Base-by-base conservation (phyloP, 768 basidiomycete species). In the Calocybe indica region DNA sequence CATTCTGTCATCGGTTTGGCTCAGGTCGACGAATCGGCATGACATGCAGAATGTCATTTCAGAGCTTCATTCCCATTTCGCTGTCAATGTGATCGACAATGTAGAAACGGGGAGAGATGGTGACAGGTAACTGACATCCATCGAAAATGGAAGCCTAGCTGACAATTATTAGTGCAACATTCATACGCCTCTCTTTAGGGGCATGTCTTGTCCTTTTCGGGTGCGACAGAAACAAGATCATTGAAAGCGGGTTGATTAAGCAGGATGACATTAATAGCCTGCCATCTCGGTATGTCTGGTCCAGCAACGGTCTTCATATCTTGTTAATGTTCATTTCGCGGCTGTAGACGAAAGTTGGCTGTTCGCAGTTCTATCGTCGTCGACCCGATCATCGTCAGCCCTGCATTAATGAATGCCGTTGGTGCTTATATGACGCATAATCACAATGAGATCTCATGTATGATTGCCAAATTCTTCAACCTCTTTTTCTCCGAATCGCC, bases 151-250 rank as follows among this genome's bases (percentile, higher is more conserved):
- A 22, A 22, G 22, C 22, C 22, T 22, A 22, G 22, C 22, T 22
- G 4, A 33, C 40, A 10, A 12, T 47, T 34, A 47, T 29, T 40
- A 36, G 41, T 43, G 75, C 74, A 12, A 65, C 57, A 11, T 82
- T 88, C 49, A 73, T 89, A 41, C 75, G 82, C 5, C 68, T 73
- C n/a, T 82, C 80, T 2, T 58, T 89, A 29, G 76, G 76, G 11
- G 66, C 73, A 7, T 85, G 80, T 60, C 67, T 88, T 35, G 61
- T 85, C 2, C 57, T 86, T 22, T 85, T 80, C 54, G 87, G 87
- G 6, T 88, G 82, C 53, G 79, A 83, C 39, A 67, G 82, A 40
- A 56, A 60, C 3, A 69, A 65, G 34, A 64, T 86, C 5, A 45
- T 71, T 3, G 62, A 69, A 8, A 52, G 69, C n/a, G 71, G 68